A percentile compares a stretch with the other conserved stretches of the same genome.
Evolutionary conservation across 2,329 filamentous ascomycete genomes (phyloP).

Genomic region (Gnomoniopsis sp.): DNA sequence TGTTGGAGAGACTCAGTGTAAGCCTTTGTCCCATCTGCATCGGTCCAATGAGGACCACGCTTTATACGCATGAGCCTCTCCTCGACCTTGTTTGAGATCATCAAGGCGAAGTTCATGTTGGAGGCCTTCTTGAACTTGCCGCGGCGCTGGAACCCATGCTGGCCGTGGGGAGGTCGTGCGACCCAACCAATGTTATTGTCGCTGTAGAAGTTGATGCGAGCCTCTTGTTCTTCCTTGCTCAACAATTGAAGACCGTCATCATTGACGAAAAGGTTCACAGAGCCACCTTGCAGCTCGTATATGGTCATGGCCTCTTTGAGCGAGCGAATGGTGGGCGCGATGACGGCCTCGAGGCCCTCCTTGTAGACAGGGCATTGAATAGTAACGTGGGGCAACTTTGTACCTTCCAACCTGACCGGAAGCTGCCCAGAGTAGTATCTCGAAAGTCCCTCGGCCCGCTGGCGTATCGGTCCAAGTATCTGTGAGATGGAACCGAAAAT

Average conservation of each 20-base stretch:
- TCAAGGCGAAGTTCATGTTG: constrained; percentile 70
- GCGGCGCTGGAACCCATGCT: constrained; percentile 54
- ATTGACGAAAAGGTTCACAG: constrained; percentile 73
- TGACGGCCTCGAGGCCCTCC: constrained; percentile 72
- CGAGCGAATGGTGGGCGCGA: constrained; percentile 72
- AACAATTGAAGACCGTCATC: constrained; percentile 72
- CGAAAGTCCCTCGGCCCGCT: constrained; percentile 72
- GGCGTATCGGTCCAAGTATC: constrained; percentile 65
- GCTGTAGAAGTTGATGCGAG: constrained; percentile 55
- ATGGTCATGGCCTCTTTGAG: constrained; percentile 75
- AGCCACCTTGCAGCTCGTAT: constrained; percentile 75
- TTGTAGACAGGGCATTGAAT: constrained; percentile 90
- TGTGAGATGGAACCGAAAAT: constrained; percentile 74
- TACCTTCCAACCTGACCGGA: constrained; percentile 56
- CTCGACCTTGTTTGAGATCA: constrained; percentile 67
- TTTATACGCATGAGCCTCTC: constrained; percentile 59
- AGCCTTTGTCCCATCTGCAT: constrained; percentile 63
- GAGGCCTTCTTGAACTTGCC: constrained; percentile 71
- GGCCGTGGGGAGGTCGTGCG: constrained; percentile 60
- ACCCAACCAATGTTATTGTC: constrained; percentile 70
- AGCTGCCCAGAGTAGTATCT: constrained; percentile 77
- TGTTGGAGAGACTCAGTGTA: constrained; percentile 65
- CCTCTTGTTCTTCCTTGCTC: constrained; percentile 43
- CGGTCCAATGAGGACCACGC: constrained; percentile 61
- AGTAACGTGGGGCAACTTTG: constrained; percentile 67